Evolutionary conservation across 2,329 filamentous ascomycete genomes (phyloP).

Genomic region (Alternaria sp.): DNA sequence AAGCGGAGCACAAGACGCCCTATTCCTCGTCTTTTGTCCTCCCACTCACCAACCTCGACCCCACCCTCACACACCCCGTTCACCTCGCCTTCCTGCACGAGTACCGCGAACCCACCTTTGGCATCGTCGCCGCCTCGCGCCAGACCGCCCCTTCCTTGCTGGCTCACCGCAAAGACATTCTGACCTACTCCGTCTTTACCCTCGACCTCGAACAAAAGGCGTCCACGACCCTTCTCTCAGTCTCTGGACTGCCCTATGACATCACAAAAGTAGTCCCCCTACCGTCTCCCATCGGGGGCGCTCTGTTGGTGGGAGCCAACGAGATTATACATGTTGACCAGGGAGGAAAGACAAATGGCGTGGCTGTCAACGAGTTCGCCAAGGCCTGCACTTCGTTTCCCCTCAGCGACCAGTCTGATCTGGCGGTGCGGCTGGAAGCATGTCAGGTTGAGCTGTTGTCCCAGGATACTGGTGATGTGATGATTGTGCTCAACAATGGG

Average conservation of each 20-base stretch:
- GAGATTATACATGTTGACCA: conserved; percentile 96
- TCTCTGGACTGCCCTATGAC: conserved; percentile 85
- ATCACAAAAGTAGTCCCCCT: conserved; percentile 83
- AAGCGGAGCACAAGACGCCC: conserved; percentile 65
- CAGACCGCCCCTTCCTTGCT: conserved; percentile 77
- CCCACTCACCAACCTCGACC: conserved; percentile 86
- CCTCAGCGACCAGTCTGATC: conserved; percentile 83
- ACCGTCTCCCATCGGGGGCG: conserved; percentile 86
- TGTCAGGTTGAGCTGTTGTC: conserved; percentile 81
- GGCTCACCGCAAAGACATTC: conserved; percentile 80
- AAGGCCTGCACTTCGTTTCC: conserved; percentile 83
- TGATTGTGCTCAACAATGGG: conserved; percentile 83
- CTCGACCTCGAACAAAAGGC: conserved; percentile 92
- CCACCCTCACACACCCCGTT: conserved; percentile 84
- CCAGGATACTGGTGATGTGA: conserved; percentile 79
- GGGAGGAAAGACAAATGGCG: conserved; percentile 89
- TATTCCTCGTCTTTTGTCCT: conserved; percentile 94
- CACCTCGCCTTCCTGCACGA: conserved; percentile 94
- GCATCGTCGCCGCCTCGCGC: conserved; percentile 82
- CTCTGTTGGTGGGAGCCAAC: conserved; percentile 85
- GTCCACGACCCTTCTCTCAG: conserved; percentile 90
- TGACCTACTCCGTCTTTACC: conserved; percentile 94
- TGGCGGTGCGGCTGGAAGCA: conserved; percentile 82
- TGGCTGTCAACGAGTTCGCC: conserved; percentile 91
- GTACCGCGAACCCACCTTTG: conserved; percentile 97